Evolutionary conservation across 2,329 filamentous ascomycete species (phyloP), one percentile per base, ranked within the genome.

Genomic region (Fusarium anthophilum): DNA sequence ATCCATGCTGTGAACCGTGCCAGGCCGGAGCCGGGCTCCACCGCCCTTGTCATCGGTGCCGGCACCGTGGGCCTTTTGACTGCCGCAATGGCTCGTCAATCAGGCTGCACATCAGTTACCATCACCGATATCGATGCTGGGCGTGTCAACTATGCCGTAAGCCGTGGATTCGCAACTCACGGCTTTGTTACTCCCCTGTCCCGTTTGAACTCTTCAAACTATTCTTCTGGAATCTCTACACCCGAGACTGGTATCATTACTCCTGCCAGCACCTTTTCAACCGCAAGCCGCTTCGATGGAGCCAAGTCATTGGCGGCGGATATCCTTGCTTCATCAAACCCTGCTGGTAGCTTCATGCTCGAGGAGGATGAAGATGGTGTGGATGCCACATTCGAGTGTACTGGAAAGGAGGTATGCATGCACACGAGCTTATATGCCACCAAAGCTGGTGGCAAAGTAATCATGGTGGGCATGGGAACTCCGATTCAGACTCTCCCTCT

Each of bases 391-490:
- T 94, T 94, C 73, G 93, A 95, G 81, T 94, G 92, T 79, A 94
- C 93, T 0, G 93, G 93, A 35, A 93, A 94, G 69, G 92, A 93
- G 71, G 86, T 89, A 2, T 94, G 92, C 80, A 91, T 94, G 83
- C 92, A 94, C 79, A 92, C 91, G 4, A 88, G 90, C n/a, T 89
- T 95, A 26, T 94, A 92, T 75, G 91, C 91, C 7, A 91, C 92
- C 15, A 87, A 87, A 66, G 87, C 92, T 0, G 93, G 93, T 32
- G 93, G 93, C 24, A 92, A 91, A 76, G 86, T 94, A 55, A 87
- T 95, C 80, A 91, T 95, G 80, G 92, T 95, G 30, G 93, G 93
- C 60, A 95, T 95, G 93, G 93, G 93, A 43, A 93, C 89, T 10
- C 92, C 93, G 0, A 88, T 94, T 59, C 92, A 94, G 80, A 94